Evolutionary conservation across 768 basidiomycete genomes (phyloP).

Genomic region (Thelephora aurantiotincta): DNA sequence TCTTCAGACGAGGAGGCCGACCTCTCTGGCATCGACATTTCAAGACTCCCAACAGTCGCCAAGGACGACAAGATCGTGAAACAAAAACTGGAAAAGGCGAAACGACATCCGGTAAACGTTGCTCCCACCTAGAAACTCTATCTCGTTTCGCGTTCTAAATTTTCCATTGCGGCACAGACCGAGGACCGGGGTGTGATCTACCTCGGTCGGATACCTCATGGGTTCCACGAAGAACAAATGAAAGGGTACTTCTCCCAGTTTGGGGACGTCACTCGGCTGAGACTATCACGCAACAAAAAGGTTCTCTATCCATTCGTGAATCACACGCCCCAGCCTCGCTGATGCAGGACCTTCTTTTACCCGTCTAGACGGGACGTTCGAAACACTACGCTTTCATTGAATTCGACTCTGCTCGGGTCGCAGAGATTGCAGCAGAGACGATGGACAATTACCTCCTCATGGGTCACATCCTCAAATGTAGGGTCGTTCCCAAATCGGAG

Average conservation of each 20-base stretch:
- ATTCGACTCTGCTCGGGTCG: conserved; percentile 79
- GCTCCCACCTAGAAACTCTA: neutral
- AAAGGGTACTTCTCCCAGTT: conserved; percentile 91
- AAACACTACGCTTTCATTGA: conserved; percentile 98
- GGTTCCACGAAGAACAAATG: conserved; percentile 94
- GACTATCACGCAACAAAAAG: conserved; percentile 90
- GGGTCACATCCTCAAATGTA: conserved; percentile 89
- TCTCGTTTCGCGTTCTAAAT: conserved; percentile 15
- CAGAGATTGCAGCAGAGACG: conserved; percentile 91
- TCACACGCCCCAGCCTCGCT: neutral
- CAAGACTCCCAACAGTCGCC: conserved; percentile 69
- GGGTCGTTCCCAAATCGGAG: conserved; percentile 76
- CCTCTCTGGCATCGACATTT: conserved; percentile 43
- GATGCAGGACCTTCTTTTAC: neutral
- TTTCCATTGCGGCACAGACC: conserved; percentile 21
- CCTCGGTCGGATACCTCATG: conserved; percentile 87
- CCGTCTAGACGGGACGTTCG: conserved; percentile 78
- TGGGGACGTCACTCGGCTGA: conserved; percentile 74
- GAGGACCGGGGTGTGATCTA: conserved; percentile 75
- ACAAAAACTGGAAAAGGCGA: conserved; percentile 34
- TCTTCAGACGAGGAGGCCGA: conserved; percentile 72
- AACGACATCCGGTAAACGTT: conserved; percentile 47
- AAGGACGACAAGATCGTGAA: conserved; percentile 80
- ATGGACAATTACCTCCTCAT: conserved; percentile 98
- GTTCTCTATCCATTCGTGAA: conserved; percentile 20